Evolutionary conservation across 2,329 filamentous ascomycete genomes (phyloP).

Genomic region (Fonsecaea erecta): DNA sequence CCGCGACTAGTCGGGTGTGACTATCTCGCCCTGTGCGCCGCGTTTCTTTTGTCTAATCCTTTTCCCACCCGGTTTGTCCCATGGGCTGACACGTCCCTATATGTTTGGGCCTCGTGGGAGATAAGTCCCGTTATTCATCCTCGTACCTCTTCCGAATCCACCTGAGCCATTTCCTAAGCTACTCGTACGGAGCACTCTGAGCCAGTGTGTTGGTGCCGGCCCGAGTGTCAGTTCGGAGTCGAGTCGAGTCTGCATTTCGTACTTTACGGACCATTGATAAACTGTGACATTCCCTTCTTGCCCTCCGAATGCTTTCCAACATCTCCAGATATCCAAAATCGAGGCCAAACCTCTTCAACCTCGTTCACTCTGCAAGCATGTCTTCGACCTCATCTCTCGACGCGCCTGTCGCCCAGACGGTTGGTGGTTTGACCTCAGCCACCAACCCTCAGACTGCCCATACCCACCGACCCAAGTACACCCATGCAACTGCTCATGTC

Average conservation of each 20-base stretch:
- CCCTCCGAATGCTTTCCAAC: slow-evolving; percentile 34
- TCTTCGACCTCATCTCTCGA: slow-evolving; percentile 20
- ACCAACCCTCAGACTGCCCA: slow-evolving; percentile 17
- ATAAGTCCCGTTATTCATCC: neutral
- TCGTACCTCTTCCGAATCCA: slow-evolving; percentile 8
- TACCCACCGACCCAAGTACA: slow-evolving; percentile 32
- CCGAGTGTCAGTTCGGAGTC: slow-evolving; percentile 5
- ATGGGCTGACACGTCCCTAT: slow-evolving; percentile 25
- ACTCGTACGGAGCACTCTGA: neutral
- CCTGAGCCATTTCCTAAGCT: slow-evolving; percentile 9
- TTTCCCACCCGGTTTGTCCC: slow-evolving; percentile 31
- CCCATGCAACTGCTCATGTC: slow-evolving; percentile 33
- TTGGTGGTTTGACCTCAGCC: slow-evolving; percentile 19
- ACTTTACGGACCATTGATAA: slow-evolving; percentile 9
- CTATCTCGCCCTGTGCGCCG: slow-evolving; percentile 19
- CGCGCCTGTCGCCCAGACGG: slow-evolving; percentile 21
- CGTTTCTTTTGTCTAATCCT: neutral
- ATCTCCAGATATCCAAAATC: slow-evolving; percentile 24
- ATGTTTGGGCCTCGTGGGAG: slow-evolving; percentile 14
- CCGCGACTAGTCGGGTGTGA: slow-evolving; percentile 19
- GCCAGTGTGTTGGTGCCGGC: slow-evolving; percentile 15
- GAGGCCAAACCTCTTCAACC: slow-evolving; percentile 22
- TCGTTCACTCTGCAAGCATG: slow-evolving; percentile 29
- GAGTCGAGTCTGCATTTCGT: too few relatives aligned
- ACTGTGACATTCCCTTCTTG: neutral